These are phyloP conservation scores for Plantago elongata DNA, from an alignment of 257 asterid species.

Conservation along the genomic window DNA sequence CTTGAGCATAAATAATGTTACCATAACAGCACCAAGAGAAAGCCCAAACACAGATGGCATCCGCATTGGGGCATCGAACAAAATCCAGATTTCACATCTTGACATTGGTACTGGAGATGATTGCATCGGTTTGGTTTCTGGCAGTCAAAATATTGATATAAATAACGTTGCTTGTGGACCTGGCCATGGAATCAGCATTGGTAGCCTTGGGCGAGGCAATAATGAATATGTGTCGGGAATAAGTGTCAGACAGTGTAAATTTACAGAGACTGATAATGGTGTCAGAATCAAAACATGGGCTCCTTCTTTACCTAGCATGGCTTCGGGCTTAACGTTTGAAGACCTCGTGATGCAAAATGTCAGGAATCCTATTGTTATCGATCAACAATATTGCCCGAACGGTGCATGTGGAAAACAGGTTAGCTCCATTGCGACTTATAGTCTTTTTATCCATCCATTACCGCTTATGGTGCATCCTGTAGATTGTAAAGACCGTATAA, in stretches of 20 bases:
- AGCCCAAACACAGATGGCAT: slow-evolving; percentile 93
- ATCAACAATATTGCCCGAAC: slow-evolving; percentile 58
- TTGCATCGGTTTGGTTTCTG: slow-evolving; percentile 63
- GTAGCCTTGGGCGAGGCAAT: slow-evolving; percentile 50
- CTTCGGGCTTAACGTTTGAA: slow-evolving; percentile 40
- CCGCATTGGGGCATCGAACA: slow-evolving; percentile 49
- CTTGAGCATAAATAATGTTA: slow-evolving; percentile 30
- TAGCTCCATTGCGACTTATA: background rate
- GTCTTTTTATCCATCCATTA: no score
- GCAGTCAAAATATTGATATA: slow-evolving; percentile 46
- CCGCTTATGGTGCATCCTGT: no score
- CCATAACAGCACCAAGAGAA: slow-evolving; percentile 40
- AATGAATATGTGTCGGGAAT: slow-evolving; percentile 39
- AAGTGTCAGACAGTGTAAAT: slow-evolving; percentile 40
- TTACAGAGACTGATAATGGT: slow-evolving; percentile 54
- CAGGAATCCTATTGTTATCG: slow-evolving; percentile 59
- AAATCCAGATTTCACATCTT: slow-evolving; percentile 31
- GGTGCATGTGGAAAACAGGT: slow-evolving; percentile 13
- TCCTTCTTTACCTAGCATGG: slow-evolving; percentile 42
- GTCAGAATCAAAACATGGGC: slow-evolving; percentile 80
- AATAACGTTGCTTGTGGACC: slow-evolving; percentile 58
- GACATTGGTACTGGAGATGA: slow-evolving; percentile 69
- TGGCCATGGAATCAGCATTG: slow-evolving; percentile 84
- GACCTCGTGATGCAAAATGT: slow-evolving; percentile 41
- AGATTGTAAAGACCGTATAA: no score